Percentiles rank a stretch among this genome's conserved stretches.
phyloP scores from a whole-genome alignment of 148 eudicot species.

The Vaccinium macrocarpon region DNA sequence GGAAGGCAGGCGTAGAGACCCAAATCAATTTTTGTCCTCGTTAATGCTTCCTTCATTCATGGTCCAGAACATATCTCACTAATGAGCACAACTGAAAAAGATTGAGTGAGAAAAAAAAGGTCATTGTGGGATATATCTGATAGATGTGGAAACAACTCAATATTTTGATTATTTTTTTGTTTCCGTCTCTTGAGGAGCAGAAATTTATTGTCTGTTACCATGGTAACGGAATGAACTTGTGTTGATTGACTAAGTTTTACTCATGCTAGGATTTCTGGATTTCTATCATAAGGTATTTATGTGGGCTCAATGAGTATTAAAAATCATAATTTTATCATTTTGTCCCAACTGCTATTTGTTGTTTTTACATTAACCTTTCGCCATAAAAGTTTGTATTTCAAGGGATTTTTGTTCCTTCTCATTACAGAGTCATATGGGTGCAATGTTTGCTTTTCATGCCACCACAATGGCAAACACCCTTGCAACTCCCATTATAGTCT shows the following conservation, averaged over 20 bases:
- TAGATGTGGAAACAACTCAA: no score
- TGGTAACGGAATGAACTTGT: no score
- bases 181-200: no score
- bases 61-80: no score
- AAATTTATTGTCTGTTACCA: no score
- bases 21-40: no score
- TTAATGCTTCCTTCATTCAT: no score
- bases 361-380: background rate
- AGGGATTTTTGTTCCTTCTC: background rate
- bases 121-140: no score
- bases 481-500: slow-evolving; percentile 82
- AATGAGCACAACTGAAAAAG: no score
- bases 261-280: background rate
- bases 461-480: slow-evolving; percentile 91
- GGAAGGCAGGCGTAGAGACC: no score
- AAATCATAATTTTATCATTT: background rate
- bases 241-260: background rate
- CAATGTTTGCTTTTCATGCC: slow-evolving; percentile 91
- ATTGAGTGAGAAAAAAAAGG: no score
- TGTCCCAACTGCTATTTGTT: background rate
- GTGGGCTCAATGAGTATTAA: background rate
- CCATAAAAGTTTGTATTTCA: background rate
- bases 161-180: no score
- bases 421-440: slow-evolving; percentile 80
- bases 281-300: background rate